Percentiles rank a stretch among this genome's conserved stretches.
These are phyloP conservation scores for Talaromyces rugulosus DNA, from an alignment of 2,329 filamentous ascomycete genomes.

Conservation along the genomic window DNA sequence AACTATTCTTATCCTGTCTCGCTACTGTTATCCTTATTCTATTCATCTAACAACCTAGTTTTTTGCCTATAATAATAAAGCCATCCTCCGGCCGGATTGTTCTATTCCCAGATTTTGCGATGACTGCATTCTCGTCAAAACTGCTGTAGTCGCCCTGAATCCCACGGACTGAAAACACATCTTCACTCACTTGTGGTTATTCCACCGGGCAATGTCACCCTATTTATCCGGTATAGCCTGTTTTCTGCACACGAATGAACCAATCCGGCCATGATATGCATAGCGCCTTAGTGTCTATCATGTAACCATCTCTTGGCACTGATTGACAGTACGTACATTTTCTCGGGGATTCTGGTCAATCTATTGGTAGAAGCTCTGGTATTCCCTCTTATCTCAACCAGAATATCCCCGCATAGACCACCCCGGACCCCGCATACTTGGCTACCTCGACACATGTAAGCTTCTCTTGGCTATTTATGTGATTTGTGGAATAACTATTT, in stretches of 20 bases:
- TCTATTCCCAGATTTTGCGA: too few relatives aligned
- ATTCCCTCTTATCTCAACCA: background rate
- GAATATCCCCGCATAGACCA: background rate
- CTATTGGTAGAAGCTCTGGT: background rate
- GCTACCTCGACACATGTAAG: background rate
- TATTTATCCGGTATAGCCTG: background rate
- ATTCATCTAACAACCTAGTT: too few relatives aligned
- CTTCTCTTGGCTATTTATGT: background rate
- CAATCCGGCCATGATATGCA: background rate
- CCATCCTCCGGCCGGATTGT: too few relatives aligned
- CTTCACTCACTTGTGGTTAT: too few relatives aligned
- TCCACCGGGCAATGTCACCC: background rate
- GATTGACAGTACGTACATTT: background rate
- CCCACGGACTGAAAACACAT: background rate
- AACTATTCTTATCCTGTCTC: too few relatives aligned
- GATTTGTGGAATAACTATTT: background rate
- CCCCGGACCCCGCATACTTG: background rate
- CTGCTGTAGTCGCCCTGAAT: too few relatives aligned
- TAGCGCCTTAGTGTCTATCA: background rate
- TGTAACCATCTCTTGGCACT: background rate
- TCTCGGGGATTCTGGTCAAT: background rate
- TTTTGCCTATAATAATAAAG: too few relatives aligned
- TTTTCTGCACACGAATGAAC: background rate
- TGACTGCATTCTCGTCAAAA: too few relatives aligned
- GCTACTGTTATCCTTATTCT: too few relatives aligned